Evolutionary conservation across 495 filamentous ascomycete species (phyloP).

Genomic region (Penicillium cosmopolitanum): DNA sequence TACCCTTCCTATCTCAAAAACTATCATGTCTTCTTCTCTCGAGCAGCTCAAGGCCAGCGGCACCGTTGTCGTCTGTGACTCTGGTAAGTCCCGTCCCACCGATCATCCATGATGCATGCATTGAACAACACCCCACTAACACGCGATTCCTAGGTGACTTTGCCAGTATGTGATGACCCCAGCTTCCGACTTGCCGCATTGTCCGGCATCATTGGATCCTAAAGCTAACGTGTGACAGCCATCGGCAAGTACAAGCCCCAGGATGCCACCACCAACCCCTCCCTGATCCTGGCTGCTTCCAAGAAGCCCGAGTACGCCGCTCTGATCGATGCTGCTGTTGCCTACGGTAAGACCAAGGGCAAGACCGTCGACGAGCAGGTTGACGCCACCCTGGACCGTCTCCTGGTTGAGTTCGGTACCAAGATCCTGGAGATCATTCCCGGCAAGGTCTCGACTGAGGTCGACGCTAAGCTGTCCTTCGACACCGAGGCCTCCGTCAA

Average conservation of each 20-base stretch:
- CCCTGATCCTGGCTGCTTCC: conserved; percentile 93
- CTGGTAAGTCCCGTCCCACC: conserved; percentile 65
- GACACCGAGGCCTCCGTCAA: conserved; percentile 88
- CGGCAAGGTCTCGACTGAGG: conserved; percentile 98
- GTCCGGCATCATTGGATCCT: not conserved
- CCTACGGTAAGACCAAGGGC: conserved; percentile 78
- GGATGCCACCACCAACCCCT: conserved; percentile 99
- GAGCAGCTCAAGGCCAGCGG: conserved; percentile 96
- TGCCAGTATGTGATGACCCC: conserved; percentile 66
- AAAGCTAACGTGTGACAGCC: conserved; percentile 55
- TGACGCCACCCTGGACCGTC: conserved; percentile 82
- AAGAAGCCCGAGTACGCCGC: conserved; percentile 97
- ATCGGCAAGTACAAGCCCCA: conserved; percentile 99
- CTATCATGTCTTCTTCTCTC: conserved; percentile 80
- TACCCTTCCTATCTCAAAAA: conserved; percentile 4
- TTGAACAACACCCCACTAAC: conserved; percentile 25
- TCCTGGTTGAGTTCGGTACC: conserved; percentile 96
- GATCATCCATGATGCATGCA: conserved; percentile 10
- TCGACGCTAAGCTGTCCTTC: conserved; percentile 96
- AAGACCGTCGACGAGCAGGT: conserved; percentile 72
- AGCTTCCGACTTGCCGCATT: conserved; percentile 7
- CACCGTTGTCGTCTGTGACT: conserved; percentile 96
- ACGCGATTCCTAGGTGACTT: conserved; percentile 64
- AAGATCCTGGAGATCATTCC: conserved; percentile 97
- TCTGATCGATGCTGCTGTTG: conserved; percentile 85